Evolutionary conservation across 148 eudicot genomes (phyloP).

Genomic region (Heliosperma pusillum): DNA sequence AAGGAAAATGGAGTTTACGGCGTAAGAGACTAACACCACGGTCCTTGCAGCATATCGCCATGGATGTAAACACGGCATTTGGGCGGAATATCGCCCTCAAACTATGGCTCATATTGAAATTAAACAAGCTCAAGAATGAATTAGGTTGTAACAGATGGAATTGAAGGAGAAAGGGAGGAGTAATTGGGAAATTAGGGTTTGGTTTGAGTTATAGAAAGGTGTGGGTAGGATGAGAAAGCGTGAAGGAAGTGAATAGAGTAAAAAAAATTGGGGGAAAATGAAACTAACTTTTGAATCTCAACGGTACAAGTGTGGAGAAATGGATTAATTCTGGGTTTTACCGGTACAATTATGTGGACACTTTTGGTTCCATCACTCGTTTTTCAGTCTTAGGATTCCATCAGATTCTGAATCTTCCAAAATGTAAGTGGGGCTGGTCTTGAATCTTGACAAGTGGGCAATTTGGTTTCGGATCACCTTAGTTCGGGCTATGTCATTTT

Average conservation of each 20-base stretch:
- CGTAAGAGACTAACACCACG: slow-evolving; percentile 27
- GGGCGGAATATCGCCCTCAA: slow-evolving; percentile 60
- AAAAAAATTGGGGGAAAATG: neutral
- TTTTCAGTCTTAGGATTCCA: neutral
- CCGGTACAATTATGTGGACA: slow-evolving; percentile 10
- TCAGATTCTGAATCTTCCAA: neutral
- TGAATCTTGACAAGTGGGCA: no score
- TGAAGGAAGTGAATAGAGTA: neutral
- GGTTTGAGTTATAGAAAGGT: slow-evolving; percentile 2
- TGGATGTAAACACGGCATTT: slow-evolving; percentile 51
- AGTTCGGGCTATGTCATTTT: no score
- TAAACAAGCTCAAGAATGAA: neutral
- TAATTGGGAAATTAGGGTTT: neutral
- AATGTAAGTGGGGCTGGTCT: no score
- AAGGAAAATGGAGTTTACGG: slow-evolving; percentile 33
- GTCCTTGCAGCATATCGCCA: slow-evolving; percentile 36
- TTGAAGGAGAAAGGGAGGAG: no score
- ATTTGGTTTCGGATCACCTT: no score
- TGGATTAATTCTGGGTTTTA: neutral
- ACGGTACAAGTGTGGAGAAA: neutral
- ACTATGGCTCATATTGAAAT: slow-evolving; percentile 43
- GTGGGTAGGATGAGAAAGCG: slow-evolving; percentile 28
- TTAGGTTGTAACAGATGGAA: neutral
- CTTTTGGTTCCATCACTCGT: neutral
- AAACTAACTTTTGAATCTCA: slow-evolving; percentile 18